Evolutionary conservation across 352 stramenopile genomes (phyloP), one percentile per base, ranked within the genome.

Genomic region (Phytophthora kernoviae): DNA sequence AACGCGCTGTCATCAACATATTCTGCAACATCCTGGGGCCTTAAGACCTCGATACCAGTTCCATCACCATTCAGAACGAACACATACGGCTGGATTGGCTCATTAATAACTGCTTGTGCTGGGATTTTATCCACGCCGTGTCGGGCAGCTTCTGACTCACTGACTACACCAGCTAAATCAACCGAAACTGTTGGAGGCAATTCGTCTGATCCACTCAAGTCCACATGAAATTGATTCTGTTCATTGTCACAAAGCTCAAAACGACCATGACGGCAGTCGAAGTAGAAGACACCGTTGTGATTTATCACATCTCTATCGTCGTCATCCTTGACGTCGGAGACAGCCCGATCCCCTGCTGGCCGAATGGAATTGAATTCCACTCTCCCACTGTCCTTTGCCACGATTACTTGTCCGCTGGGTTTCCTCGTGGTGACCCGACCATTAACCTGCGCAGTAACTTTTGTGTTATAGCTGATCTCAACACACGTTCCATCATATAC

Each of bases 21-120:
- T 10, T 77, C 55, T 5, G 44, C 54, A 20, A 77, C 58, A 32
- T 94, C 85, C 4, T 45, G 65, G 11, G 81, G 79, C 48, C 77
- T 65, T 40, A 92, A 26, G 9, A 92, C 52, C 47, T 94, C 86
- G 1, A 57, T 18, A 1, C 78, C 86, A 0, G 80, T 90, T 8
- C 86, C 86, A 49, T 94, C 79, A 30, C 86, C 86, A n/a, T 88
- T 70, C 14, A 94, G 61, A 39, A 93, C 39, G 26, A 94, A 82
- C 44, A 93, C 26, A 36, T 84, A 75, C 14, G 86, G 86, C 47
- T 90, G 60, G 10, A 94, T 91, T 1, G 83, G 83, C 26, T 93
- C 77, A 41, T 89, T 92, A 50, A 91, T 86, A 9, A 90, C 76
- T 21, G 82, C 77, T 57, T 69, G 68, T 6, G 77, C 79, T 17